Evolutionary conservation across 805 yeast genomes (phyloP), one percentile per base, ranked within the genome.

Genomic region (Nakazawaea molendinolei): DNA sequence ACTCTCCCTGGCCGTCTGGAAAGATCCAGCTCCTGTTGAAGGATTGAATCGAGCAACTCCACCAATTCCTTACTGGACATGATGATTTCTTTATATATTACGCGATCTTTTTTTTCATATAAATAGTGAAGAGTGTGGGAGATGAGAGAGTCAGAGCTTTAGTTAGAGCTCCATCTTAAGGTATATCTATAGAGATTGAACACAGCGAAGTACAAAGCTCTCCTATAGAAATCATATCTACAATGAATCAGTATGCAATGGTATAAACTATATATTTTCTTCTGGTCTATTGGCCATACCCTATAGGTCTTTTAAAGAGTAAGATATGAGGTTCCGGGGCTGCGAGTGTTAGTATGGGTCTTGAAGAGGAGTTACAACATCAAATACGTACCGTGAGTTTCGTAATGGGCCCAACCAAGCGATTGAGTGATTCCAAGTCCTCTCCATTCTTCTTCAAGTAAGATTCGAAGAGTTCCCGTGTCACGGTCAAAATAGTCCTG

Each of bases 291-390:
- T 60, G 66, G 33, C 65, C 80, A 45, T 65, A 74, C 48, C 73
- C 71, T 28, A 74, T 64, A 14, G 84, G 74, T 51, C 89, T 71
- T 60, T 83, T 82, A 63, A 92, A 92, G 42, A 92, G 67, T 43
- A 92, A 65, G 42, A 92, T 92, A 55, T 92, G 98, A 18, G 99
- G 99, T 60, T 92, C 99, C 29, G 99, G 99, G 1, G 97, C 84
- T 54, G 30, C 10, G 24, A 14, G 12, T 12, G 33, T 22, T 34
- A 28, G 33, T 34, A 32, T 22, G 8, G 28, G 8, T 25, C 8
- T 24, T 30, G 5, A 34, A 22, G 18, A 15, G 12, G 10, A 5
- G 18, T 17, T 9, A 18, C 25, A 12, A 17, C n/a, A n/a, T n/a
- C 7, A 15, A n/a, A 9, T 8, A 48, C 61, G 12, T 42, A 57